Evolutionary conservation across 2,329 filamentous ascomycete genomes (phyloP), one percentile per base, ranked within the genome.

Genomic region (Neophaeococcomyces mojaviensis): DNA sequence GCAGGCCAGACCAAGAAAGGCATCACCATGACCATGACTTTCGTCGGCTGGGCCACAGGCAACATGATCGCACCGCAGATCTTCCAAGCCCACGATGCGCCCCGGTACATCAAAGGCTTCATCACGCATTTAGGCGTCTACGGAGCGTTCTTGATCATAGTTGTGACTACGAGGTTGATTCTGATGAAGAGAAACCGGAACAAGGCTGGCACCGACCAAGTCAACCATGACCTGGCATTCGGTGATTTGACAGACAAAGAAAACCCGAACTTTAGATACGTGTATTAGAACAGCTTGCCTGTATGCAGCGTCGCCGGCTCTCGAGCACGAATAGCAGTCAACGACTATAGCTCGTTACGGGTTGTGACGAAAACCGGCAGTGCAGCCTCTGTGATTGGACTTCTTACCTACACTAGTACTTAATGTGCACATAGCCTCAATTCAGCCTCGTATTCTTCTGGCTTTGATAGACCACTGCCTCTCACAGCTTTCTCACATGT

Each of bases 1-100:
- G 68, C 67, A 4, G 70, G 71, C 0, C 69, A 74, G 46, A 71
- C 70, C 2, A 75, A 74, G 59, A 66, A 69, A 20, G 71, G 69
- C 3, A 68, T 67, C 10, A 68, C 63, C 13, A 68, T 68, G 2
- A 65, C 70, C 32, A 68, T 69, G 1, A 71, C 73, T 43, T 61
- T 70, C 5, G 68, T 63, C 62, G 2, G 45, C 3, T 73, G 72
- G 53, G 72, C 69, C 44, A 56, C 68, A 6, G 68, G 66, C 2
- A 71, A 70, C 51, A 69, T 71, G 42, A 57, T 71, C 4, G 68
- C 66, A 1, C 68, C 69, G 15, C 61, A 69, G 49, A 69, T 68
- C 1, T 72, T 72, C 54, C 64, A 65, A 41, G 61, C 59, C 1
- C 55, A 63, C 31, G 61, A 71, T 46, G 67, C 67, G 15, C 68